These are phyloP conservation scores for Kappamyces sp. DNA, from an alignment of 192 early-diverging fungal species.

Conservation along the genomic window DNA sequence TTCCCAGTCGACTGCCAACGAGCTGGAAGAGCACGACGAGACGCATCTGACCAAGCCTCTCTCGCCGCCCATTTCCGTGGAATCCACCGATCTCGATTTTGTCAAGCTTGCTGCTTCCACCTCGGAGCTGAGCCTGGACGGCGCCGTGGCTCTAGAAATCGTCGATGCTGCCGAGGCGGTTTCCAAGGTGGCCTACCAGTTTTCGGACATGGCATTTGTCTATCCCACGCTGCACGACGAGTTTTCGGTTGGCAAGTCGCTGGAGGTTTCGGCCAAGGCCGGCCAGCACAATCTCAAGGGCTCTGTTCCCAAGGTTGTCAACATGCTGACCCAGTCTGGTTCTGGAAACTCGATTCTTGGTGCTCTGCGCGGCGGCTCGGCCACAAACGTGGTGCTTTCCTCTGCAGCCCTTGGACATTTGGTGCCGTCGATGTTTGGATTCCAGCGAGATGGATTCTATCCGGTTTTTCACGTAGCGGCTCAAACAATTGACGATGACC, in stretches of 20 bases:
- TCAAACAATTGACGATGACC: conserved; percentile 50
- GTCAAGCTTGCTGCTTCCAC: too few relatives aligned
- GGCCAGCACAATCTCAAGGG: conserved; percentile 65
- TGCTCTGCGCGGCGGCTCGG: conserved; percentile 45
- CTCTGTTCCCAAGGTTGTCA: conserved; percentile 60
- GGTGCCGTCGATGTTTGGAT: conserved; percentile 74
- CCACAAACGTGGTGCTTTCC: conserved; percentile 58
- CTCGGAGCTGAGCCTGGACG: not conserved
- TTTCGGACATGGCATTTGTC: conserved; percentile 77
- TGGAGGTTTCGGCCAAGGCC: conserved; percentile 59
- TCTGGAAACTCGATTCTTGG: conserved; percentile 75
- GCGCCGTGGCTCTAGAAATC: conserved; percentile 20
- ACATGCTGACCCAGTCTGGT: conserved; percentile 73
- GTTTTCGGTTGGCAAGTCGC: conserved; percentile 52
- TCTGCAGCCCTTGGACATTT: conserved; percentile 71
- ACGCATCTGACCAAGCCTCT: conserved; percentile 30
- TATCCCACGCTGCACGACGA: conserved; percentile 62
- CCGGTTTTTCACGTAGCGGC: conserved; percentile 81
- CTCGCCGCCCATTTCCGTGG: not conserved
- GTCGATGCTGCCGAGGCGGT: conserved; percentile 61
- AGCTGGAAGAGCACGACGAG: conserved; percentile 12
- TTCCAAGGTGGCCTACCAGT: conserved; percentile 67
- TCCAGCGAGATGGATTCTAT: conserved; percentile 53
- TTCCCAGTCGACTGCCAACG: not conserved
- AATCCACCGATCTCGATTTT: too few relatives aligned